A percentile compares a stretch with the other conserved stretches of the same genome.
Evolutionary conservation across 2,329 filamentous ascomycete species (phyloP).

Genomic region (Pseudogymnoascus pannorum): DNA sequence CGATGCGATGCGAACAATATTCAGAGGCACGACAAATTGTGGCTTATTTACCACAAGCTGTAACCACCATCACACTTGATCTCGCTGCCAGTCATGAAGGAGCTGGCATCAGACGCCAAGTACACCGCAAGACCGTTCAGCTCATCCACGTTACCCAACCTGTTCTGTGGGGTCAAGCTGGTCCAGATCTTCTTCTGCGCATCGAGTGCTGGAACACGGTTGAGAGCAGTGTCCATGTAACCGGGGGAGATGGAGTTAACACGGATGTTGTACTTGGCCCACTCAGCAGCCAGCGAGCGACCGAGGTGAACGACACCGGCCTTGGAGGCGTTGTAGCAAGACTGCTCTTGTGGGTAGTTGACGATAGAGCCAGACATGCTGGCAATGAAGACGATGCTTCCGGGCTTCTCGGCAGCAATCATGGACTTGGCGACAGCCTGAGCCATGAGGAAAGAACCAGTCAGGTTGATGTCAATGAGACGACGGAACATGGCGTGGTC

Average conservation of each 20-base stretch:
- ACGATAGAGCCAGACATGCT: slow-evolving; percentile 79
- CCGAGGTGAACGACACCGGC: slow-evolving; percentile 70
- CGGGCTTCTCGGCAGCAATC: slow-evolving; percentile 64
- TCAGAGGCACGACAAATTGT: background rate
- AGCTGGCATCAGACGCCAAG: slow-evolving; percentile 63
- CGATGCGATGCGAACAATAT: background rate
- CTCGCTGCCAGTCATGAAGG: slow-evolving; percentile 73
- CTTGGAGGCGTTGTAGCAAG: slow-evolving; percentile 79
- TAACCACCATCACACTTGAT: slow-evolving; percentile 65
- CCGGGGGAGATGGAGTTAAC: slow-evolving; percentile 81
- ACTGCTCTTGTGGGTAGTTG: slow-evolving; percentile 81
- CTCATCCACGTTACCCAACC: slow-evolving; percentile 66
- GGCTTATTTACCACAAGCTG: slow-evolving; percentile 46
- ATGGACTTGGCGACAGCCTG: slow-evolving; percentile 66
- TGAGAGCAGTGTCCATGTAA: slow-evolving; percentile 80
- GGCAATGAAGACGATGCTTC: slow-evolving; percentile 67
- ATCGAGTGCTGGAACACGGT: slow-evolving; percentile 69
- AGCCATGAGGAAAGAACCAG: slow-evolving; percentile 69
- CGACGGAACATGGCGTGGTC: slow-evolving; percentile 69
- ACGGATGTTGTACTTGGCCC: slow-evolving; percentile 72
- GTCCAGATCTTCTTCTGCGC: slow-evolving; percentile 79
- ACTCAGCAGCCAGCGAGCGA: slow-evolving; percentile 76
- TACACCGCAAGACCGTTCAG: slow-evolving; percentile 72
- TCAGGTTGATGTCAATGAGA: slow-evolving; percentile 76
- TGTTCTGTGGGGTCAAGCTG: slow-evolving; percentile 63